These are phyloP conservation scores for Nicotiana tabacum DNA, from an alignment of 257 asterid species.

Conservation along the genomic window DNA sequence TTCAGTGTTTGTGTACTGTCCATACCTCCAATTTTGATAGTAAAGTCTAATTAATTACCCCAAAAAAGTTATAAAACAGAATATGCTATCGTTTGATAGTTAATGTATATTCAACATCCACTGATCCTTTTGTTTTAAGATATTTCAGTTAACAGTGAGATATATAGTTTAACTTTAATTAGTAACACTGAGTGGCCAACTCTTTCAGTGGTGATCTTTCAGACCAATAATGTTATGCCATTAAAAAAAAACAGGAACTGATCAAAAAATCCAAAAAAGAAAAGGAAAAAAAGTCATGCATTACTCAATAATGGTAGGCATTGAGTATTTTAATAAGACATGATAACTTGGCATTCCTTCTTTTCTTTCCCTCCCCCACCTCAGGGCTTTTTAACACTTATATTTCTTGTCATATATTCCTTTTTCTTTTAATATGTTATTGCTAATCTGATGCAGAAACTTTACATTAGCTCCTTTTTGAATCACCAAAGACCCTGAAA, in stretches of 20 bases:
- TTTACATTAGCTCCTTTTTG: not conserved
- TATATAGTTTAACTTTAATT: not conserved
- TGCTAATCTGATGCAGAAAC: constrained; percentile 5
- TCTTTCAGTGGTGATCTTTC: not conserved
- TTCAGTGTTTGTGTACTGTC: no score
- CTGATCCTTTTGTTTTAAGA: not conserved
- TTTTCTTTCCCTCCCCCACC: not conserved
- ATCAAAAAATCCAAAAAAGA: not conserved
- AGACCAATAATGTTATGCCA: not conserved
- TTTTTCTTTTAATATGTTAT: not conserved
- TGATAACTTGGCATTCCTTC: not conserved
- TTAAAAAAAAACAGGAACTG: not conserved
- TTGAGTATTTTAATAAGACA: not conserved
- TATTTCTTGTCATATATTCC: not conserved
- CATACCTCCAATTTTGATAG: no score
- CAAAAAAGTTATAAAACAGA: no score
- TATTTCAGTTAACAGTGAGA: not conserved
- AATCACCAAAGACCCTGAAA: not conserved
- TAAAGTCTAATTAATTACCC: no score
- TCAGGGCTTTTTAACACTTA: not conserved
- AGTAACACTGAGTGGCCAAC: not conserved
- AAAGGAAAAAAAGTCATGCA: not conserved
- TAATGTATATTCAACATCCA: no score
- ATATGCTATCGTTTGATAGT: no score
- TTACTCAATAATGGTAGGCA: constrained; percentile 5